Conservation (phyloP, 1,284 basidiomycete species). For the Apiotrichum sp. region DNA sequence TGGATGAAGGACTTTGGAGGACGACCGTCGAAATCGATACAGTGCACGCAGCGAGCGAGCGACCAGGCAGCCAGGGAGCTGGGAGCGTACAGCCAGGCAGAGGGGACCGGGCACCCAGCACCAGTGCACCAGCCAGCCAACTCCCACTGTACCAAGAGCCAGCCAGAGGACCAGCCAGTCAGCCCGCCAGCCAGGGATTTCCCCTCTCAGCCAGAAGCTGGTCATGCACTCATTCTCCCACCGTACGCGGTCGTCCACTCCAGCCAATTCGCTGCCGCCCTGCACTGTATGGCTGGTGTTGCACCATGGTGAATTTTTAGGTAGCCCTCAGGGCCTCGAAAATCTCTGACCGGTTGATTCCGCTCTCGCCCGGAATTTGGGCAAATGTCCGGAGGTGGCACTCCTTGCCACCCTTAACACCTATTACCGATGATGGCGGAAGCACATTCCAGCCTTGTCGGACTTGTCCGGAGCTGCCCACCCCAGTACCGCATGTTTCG, state of each 20-base stretch:
- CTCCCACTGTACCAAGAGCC: no score
- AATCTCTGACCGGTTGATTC: neutral
- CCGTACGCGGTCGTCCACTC: no score
- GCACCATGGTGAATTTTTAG: no score
- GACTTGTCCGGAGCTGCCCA: neutral
- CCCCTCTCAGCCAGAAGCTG: no score
- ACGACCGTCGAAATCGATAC: slow-evolving; percentile 4
- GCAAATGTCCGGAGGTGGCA: neutral
- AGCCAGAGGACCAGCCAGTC: no score
- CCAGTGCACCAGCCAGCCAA: no score
- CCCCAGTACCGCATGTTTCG: neutral
- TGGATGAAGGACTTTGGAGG: slow-evolving; percentile 17
- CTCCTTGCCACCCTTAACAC: neutral
- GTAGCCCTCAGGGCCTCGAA: no score
- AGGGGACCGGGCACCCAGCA: no score
- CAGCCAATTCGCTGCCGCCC: no score
- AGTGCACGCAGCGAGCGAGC: neutral
- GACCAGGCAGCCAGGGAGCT: neutral
- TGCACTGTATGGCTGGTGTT: no score
- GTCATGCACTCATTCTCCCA: no score
- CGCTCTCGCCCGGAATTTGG: neutral
- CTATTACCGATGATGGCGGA: neutral
- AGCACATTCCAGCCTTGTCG: neutral
- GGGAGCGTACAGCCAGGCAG: neutral
- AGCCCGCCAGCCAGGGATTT: no score